Evolutionary conservation across 306 rosid genomes (phyloP), one percentile per base, ranked within the genome.

Genomic region (Prosopis cineraria): DNA sequence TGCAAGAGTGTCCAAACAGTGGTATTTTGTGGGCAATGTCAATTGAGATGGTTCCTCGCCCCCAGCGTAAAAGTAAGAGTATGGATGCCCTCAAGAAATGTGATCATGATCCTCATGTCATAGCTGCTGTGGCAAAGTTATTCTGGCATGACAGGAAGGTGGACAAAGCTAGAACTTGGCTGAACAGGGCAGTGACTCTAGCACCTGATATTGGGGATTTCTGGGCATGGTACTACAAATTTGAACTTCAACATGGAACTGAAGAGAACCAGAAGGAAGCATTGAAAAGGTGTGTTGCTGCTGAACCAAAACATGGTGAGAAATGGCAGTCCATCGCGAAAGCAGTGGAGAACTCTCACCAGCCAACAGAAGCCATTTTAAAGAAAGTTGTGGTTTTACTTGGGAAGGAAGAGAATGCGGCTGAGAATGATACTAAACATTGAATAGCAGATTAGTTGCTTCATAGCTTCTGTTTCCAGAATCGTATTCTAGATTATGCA

Each of bases 261-360:
- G 96, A 93, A 20, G 98, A 93, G 71, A 88, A 48, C 78, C 96
- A 93, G 80, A 93, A 90, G 85, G 95, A 93, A 71, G 93, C 91
- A 62, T 78, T 91, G 53, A 88, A 79, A 75, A 90, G 95, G 75
- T 93, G 93, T 58, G 72, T 86, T 36, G 85, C 90, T 70, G 96
- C 97, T 31, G 96, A 93, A 81, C 95, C 98, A 44, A 93, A 93
- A 84, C 96, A 91, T 71, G 98, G 98, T 71, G 97, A 93, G 87
- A 91, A 88, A 79, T 93, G 98, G 98, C 98, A 93, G 75, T 81
- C 79, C 0, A 82, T 88, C 76, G 84, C 95, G 1, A 93, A 93
- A 87, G 93, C 97, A 9, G 96, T 93, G 47, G 98, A 93, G 86
- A 91, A 93, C 68, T 93, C 97, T 56, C 98, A 93, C 83, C 98